Conservation (phyloP, 116 monocot species). For the Zostera marina region DNA sequence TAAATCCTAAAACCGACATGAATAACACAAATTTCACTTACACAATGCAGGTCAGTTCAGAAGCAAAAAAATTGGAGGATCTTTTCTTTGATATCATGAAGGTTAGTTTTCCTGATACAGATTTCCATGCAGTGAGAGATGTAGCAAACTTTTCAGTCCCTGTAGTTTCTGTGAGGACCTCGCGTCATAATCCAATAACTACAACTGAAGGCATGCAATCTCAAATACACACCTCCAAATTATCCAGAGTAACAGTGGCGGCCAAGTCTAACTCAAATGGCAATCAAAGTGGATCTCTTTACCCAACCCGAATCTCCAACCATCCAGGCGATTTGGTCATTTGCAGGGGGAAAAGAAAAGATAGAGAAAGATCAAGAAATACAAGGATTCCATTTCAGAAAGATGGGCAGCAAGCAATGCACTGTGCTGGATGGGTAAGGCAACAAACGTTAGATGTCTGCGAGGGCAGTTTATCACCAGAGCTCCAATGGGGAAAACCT, state of each 20-base stretch:
- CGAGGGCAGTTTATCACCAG: slow-evolving; percentile 5
- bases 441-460: slow-evolving; percentile 7
- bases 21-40: neutral
- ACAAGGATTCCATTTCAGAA: slow-evolving; percentile 8
- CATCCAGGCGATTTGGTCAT: slow-evolving; percentile 86
- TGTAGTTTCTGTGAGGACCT: slow-evolving; percentile 8
- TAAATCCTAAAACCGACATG: neutral
- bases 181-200: slow-evolving; percentile 1
- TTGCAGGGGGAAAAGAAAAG: slow-evolving; percentile 89
- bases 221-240: slow-evolving; percentile 17
- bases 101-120: slow-evolving; percentile 76
- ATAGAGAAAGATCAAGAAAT: slow-evolving; percentile 46
- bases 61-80: slow-evolving; percentile 69
- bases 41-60: slow-evolving; percentile 40
- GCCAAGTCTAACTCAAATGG: slow-evolving; percentile 1
- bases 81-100: slow-evolving; percentile 87
- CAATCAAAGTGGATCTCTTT: slow-evolving; percentile 3
- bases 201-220: slow-evolving; percentile 8
- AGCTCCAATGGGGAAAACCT: slow-evolving; percentile 74
- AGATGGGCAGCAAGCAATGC: slow-evolving; percentile 9
- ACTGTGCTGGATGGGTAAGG: slow-evolving; percentile 2
- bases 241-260: slow-evolving; percentile 15
- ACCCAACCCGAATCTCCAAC: slow-evolving; percentile 1
- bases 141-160: slow-evolving; percentile 29
- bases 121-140: slow-evolving; percentile 50